Evolutionary conservation across 1,284 basidiomycete genomes (phyloP).

Genomic region (Fomes fomentarius): DNA sequence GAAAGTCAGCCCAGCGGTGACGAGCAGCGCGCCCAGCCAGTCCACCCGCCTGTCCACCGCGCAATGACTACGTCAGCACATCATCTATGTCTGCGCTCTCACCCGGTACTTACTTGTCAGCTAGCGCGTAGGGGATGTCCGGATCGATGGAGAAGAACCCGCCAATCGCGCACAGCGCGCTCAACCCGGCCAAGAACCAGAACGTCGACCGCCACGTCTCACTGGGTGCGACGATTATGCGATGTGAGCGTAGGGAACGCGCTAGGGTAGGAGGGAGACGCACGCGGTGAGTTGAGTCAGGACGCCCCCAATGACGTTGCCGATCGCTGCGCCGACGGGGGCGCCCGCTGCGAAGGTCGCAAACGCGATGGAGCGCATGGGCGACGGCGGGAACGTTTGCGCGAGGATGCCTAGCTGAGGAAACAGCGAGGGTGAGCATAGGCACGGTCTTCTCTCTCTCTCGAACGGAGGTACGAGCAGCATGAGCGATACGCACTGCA

Average conservation of each 20-base stretch:
- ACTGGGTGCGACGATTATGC: conserved; percentile 23
- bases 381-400: conserved; percentile 69
- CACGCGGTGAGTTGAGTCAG: conserved; percentile 67
- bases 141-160: conserved; percentile 49
- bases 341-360: conserved; percentile 81
- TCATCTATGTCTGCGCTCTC: too few relatives aligned
- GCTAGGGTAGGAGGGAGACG: too few relatives aligned
- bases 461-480: background rate
- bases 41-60: too few relatives aligned
- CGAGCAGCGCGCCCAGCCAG: conserved; percentile 79
- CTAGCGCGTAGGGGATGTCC: conserved; percentile 46
- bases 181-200: conserved; percentile 54
- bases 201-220: conserved; percentile 59
- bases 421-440: too few relatives aligned
- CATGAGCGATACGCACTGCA: conserved; percentile 47
- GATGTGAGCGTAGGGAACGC: too few relatives aligned
- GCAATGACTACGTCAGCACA: too few relatives aligned
- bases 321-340: conserved; percentile 76
- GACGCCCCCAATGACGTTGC: conserved; percentile 69
- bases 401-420: conserved; percentile 77
- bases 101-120: too few relatives aligned
- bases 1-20: conserved; percentile 77
- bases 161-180: conserved; percentile 40
- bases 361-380: conserved; percentile 72
- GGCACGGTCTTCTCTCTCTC: too few relatives aligned